Percentiles rank a stretch among this genome's conserved stretches.
Evolutionary conservation across 2,329 filamentous ascomycete species (phyloP).

Genomic region (Stromatinia cepivora): DNA sequence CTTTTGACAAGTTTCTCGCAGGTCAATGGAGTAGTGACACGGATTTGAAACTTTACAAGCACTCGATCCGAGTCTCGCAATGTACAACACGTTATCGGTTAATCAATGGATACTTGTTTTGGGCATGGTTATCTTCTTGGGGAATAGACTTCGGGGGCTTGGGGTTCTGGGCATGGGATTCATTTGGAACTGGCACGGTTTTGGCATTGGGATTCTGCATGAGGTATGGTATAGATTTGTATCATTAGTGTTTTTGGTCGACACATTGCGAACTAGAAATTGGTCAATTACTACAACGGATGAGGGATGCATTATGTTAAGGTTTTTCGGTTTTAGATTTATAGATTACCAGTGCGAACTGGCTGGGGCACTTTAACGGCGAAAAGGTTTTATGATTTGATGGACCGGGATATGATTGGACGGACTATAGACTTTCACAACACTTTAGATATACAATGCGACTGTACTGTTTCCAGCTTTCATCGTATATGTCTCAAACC

Average conservation of each 20-base stretch:
- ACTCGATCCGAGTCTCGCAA: neutral
- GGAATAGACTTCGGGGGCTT: neutral
- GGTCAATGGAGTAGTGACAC: no score
- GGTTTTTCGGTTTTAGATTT: slow-evolving; percentile 5
- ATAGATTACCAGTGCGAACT: slow-evolving; percentile 13
- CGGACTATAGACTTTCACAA: neutral
- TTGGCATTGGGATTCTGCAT: neutral
- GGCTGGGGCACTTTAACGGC: slow-evolving; percentile 1
- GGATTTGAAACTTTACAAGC: neutral
- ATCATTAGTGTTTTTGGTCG: neutral
- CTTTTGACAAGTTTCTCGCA: neutral
- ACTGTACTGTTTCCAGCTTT: neutral
- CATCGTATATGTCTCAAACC: neutral
- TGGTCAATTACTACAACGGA: neutral
- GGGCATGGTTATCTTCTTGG: neutral
- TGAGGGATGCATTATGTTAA: neutral
- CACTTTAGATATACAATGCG: neutral
- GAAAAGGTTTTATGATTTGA: neutral
- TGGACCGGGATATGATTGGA: neutral
- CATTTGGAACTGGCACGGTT: neutral
- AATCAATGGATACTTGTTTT: neutral
- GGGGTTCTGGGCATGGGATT: neutral
- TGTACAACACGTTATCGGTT: neutral
- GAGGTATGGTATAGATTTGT: neutral
- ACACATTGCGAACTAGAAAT: neutral